Conservation (phyloP, 805 yeast genomes). For the Teunomyces kruisii region DNA sequence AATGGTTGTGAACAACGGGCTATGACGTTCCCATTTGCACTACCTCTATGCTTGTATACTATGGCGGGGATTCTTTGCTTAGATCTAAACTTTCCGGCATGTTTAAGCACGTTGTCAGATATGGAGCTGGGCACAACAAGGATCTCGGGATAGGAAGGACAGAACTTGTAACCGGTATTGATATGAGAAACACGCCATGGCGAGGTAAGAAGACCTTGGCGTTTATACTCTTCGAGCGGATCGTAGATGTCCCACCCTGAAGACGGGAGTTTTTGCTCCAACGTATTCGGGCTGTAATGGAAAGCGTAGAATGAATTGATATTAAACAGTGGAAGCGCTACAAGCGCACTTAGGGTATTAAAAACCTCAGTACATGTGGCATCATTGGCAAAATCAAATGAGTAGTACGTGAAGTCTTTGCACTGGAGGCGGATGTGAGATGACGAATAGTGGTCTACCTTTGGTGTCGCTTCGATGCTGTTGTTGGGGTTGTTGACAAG, state of each 20-base stretch:
- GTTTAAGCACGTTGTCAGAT: conserved; percentile 77
- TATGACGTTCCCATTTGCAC: conserved; percentile 68
- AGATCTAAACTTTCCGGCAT: conserved; percentile 84
- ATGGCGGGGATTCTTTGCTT: conserved; percentile 82
- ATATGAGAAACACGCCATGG: conserved; percentile 71
- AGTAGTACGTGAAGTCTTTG: conserved; percentile 79
- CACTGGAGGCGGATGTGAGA: conserved; percentile 71
- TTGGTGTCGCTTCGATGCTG: not conserved
- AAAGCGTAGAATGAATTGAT: conserved; percentile 67
- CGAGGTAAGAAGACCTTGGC: conserved; percentile 61
- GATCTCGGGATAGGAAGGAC: conserved; percentile 71
- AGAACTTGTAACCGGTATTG: conserved; percentile 64
- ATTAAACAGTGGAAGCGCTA: conserved; percentile 46
- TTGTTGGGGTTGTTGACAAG: conserved; percentile 10
- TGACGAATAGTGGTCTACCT: conserved; percentile 34
- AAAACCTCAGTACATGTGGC: conserved; percentile 66
- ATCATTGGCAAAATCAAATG: conserved; percentile 69
- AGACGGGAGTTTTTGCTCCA: conserved; percentile 50
- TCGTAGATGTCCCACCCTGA: conserved; percentile 76
- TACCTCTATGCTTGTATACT: conserved; percentile 63
- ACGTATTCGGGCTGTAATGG: conserved; percentile 69
- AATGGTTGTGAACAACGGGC: conserved; percentile 91
- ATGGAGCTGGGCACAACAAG: conserved; percentile 73
- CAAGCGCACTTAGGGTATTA: conserved; percentile 66
- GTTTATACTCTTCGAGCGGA: conserved; percentile 58